Evolutionary conservation across 768 basidiomycete species (phyloP).

Genomic region (Trametes cinnabarina): DNA sequence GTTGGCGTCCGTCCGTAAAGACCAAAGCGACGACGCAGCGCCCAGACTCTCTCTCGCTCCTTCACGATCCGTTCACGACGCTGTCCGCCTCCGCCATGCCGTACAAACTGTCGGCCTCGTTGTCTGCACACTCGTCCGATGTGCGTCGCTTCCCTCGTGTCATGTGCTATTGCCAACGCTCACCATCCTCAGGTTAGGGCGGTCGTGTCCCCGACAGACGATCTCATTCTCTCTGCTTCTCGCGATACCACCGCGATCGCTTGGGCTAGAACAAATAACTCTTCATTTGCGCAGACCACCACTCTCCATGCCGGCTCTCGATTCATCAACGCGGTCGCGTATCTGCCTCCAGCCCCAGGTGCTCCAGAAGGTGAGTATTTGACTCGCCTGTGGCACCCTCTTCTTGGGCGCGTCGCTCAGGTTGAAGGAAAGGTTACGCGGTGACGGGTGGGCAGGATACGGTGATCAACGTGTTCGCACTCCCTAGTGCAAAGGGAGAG

Average conservation of each 20-base stretch:
- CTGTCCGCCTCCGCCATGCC: constrained; percentile 45
- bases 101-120: constrained; percentile 74
- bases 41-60: constrained; percentile 18
- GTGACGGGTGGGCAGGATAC: constrained; percentile 89
- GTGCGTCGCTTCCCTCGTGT: constrained; percentile 42
- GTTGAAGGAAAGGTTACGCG: constrained; percentile 54
- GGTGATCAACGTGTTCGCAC: constrained; percentile 79
- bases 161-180: constrained; percentile 20
- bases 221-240: constrained; percentile 84
- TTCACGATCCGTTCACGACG: constrained; percentile 19
- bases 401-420: constrained; percentile 2
- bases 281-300: constrained; percentile 52
- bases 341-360: constrained; percentile 65
- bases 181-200: constrained; percentile 67
- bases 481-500: constrained; percentile 58
- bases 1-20: constrained; percentile 10
- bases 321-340: constrained; percentile 80
- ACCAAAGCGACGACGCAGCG: constrained; percentile 6
- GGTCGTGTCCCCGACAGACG: constrained; percentile 70
- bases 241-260: constrained; percentile 88
- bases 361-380: constrained; percentile 62
- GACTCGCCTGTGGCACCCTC: constrained; percentile 6
- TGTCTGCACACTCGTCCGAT: constrained; percentile 70
- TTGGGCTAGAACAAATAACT: constrained; percentile 61
- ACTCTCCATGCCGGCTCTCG: constrained; percentile 65